Conservation (phyloP, 176 grass and related monocot species). For the Cenchrus purpureus region DNA sequence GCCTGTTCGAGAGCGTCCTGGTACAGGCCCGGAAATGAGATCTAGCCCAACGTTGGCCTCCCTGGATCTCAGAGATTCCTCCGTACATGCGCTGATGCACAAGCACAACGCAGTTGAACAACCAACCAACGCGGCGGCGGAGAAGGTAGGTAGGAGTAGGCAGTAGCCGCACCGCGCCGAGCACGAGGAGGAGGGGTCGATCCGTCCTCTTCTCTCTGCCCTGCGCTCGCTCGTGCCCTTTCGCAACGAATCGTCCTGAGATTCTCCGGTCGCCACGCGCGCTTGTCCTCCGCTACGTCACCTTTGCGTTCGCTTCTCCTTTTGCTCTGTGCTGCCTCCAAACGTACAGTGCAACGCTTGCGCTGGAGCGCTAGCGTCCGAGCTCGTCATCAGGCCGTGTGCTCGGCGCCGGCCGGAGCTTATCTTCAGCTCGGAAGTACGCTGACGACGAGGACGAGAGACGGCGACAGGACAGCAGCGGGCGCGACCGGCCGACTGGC, state of each 20-base stretch:
- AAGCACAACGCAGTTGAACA: background rate
- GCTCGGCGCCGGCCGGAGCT: background rate
- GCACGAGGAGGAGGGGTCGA: background rate
- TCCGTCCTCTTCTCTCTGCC: no score
- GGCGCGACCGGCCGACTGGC: background rate
- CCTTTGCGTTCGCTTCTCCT: background rate
- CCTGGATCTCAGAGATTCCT: background rate
- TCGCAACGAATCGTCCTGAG: constrained; percentile 25
- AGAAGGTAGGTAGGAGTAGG: background rate
- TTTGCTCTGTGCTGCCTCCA: background rate
- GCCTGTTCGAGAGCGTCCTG: background rate
- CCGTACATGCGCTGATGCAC: no score
- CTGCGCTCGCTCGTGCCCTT: background rate
- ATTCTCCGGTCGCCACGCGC: constrained; percentile 26
- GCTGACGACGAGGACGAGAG: background rate
- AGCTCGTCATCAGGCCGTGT: background rate
- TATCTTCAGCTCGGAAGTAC: constrained; percentile 9
- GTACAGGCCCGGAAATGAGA: background rate
- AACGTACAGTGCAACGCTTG: background rate
- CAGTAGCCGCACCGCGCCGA: background rate
- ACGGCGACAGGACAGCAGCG: background rate
- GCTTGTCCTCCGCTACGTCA: background rate
- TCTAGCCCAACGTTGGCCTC: background rate
- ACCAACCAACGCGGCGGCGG: no score
- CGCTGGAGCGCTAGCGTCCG: background rate